Percentiles rank a stretch among this genome's conserved stretches.
phyloP scores from a whole-genome alignment of 106 monocot species.

The Dendrobium huoshanense region DNA sequence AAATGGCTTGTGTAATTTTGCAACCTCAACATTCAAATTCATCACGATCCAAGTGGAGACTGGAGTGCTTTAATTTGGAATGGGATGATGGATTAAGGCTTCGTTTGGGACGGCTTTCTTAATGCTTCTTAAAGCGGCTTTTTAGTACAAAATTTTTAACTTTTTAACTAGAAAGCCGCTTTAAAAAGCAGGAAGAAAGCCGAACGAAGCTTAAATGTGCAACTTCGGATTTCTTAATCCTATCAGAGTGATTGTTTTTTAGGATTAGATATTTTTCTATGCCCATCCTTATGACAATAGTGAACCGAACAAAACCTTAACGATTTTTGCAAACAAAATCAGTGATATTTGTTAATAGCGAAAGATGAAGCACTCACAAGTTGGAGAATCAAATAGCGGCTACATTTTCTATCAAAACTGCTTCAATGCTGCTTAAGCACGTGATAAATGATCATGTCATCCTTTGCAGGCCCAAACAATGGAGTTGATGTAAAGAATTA shows the following conservation, averaged over 20 bases:
- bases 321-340: not conserved
- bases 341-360: not conserved
- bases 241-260: not conserved
- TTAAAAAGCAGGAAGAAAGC: no score
- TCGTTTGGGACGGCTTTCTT: no score
- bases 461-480: slow-evolving; percentile 57
- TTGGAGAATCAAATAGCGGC: not conserved
- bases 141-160: no score
- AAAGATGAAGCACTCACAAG: not conserved
- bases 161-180: no score
- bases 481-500: slow-evolving; percentile 63
- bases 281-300: not conserved
- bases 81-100: not conserved
- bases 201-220: not conserved
- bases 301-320: not conserved
- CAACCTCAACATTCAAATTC: no score
- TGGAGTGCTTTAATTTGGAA: not conserved
- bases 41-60: no score
- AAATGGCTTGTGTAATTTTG: not conserved
- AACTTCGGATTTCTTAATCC: not conserved
- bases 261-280: not conserved
- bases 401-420: not conserved
- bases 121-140: no score
- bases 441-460: not conserved
- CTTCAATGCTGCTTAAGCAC: not conserved